Evolutionary conservation across 495 filamentous ascomycete genomes (phyloP), one percentile per base, ranked within the genome.

Genomic region (Hypoxylon trugodes): DNA sequence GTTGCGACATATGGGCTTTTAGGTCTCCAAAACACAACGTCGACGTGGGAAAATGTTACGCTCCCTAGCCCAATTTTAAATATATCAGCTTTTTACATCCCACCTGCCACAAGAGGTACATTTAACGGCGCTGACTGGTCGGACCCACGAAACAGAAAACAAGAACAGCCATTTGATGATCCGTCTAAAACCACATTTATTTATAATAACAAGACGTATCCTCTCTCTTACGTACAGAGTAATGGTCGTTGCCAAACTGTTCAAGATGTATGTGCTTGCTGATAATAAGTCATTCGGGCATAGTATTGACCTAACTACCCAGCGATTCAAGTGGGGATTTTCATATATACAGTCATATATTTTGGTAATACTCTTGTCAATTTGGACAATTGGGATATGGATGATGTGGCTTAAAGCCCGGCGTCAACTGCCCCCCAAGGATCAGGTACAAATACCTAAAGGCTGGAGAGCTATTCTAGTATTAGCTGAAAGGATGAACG

Each of bases 241-340:
- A 56, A 47, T 4, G 65, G 59, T n/a, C 15, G 33, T 16, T 68
- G 65, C 8, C 46, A 63, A 54, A 45, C 65, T 6, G 26, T 52
- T 1, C 22, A 25, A n/a, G 42, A 59, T 7, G 59, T 67, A 38
- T 21, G 64, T 54, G 22, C 10, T 6, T 21, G 6, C n/a, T 16
- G 7, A 7, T 7, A 19, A 12, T 21, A 1, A 6, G 12, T 5
- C 7, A 24, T 15, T 7, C 8, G 3, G 26, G 16, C 19, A 7
- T 8, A 3, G 28, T 30, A n/a, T 16, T 7, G 12, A 45, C 16
- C 3, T 22, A 26, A 15, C 3, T 24, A 18, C 47, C 3, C 21
- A 46, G 43, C 8, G 33, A 6, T 51, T 62, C 6, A 57, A 52
- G 40, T 67, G 64, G 64, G 64, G 64, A 18, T 69, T 60, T 40